Conservation (phyloP, 139 green algal genomes). For the Chlorella sp. region DNA sequence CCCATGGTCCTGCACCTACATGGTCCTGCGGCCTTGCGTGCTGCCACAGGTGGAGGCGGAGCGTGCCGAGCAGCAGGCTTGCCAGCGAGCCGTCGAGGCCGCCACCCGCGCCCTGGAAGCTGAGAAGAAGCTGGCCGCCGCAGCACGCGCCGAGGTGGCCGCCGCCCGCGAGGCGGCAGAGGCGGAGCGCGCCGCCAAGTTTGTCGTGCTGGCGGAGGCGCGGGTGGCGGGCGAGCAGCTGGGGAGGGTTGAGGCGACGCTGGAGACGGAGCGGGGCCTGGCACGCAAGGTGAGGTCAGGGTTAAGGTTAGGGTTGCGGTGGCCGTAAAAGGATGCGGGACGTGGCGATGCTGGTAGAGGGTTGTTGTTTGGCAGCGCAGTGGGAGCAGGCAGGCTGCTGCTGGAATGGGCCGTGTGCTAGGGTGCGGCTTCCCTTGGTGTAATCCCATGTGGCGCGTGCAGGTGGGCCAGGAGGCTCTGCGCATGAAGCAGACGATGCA, state of each 20-base stretch:
- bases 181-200: slow-evolving; percentile 24
- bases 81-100: slow-evolving; percentile 21
- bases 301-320: too few species aligned
- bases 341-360: too few species aligned
- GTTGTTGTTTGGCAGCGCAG: too few species aligned
- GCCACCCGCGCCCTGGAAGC: slow-evolving; percentile 24
- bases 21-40: too few species aligned
- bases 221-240: slow-evolving; percentile 13
- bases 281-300: slow-evolving; percentile 28
- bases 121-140: slow-evolving; percentile 41
- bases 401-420: not conserved
- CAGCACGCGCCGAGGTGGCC: slow-evolving; percentile 16
- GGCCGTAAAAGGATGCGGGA: too few species aligned
- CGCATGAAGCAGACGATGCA: slow-evolving; percentile 8
- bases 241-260: slow-evolving; percentile 8
- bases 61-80: slow-evolving; percentile 27
- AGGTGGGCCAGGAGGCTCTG: slow-evolving; percentile 32
- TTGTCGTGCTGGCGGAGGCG: slow-evolving; percentile 28
- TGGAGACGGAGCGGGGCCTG: slow-evolving; percentile 29
- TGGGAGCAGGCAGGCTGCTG: too few species aligned
- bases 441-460: too few species aligned
- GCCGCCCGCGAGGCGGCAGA: slow-evolving; percentile 4
- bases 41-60: slow-evolving; percentile 25
- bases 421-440: not conserved
- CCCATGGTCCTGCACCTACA: too few species aligned